Percentiles rank a stretch among this genome's conserved stretches.
Conservation (phyloP, 2,329 filamentous ascomycete genomes). For the Graphilbum fragrans region DNA sequence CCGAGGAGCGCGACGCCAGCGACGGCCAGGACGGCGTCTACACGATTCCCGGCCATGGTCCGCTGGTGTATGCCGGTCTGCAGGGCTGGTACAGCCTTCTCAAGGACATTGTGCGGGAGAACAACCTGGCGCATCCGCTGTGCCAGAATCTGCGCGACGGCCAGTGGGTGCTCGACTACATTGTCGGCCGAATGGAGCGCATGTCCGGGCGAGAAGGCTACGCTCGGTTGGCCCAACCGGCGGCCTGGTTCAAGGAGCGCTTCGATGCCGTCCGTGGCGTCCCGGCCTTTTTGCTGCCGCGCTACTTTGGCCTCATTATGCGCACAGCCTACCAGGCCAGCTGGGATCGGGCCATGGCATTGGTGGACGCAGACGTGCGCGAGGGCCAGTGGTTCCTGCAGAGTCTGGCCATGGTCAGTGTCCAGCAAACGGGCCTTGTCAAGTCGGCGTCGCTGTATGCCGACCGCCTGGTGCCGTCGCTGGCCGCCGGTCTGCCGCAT, state of each 20-base stretch:
- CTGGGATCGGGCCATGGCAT: constrained; percentile 61
- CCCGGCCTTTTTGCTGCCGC: constrained; percentile 79
- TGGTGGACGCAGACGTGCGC: constrained; percentile 67
- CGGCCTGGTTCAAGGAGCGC: constrained; percentile 68
- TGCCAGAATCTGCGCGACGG: constrained; percentile 88
- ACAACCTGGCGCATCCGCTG: constrained; percentile 84
- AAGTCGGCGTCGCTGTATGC: constrained; percentile 88
- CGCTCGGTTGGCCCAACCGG: constrained; percentile 49
- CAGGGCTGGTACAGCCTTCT: constrained; percentile 97
- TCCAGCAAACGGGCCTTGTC: constrained; percentile 81
- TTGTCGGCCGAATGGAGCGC: constrained; percentile 63
- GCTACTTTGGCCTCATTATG: constrained; percentile 85
- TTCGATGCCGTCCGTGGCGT: constrained; percentile 78
- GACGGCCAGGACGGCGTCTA: constrained; percentile 78
- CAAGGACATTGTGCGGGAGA: constrained; percentile 71
- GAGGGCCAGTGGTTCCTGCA: constrained; percentile 83
- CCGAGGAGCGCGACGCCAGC: constrained; percentile 73
- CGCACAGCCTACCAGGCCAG: constrained; percentile 81
- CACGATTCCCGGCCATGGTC: constrained; percentile 70
- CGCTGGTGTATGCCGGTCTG: constrained; percentile 87
- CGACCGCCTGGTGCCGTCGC: constrained; percentile 66
- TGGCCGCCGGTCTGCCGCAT: constrained; percentile 88
- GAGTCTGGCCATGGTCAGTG: constrained; percentile 77
- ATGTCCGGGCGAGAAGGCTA: constrained; percentile 53
- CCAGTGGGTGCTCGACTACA: constrained; percentile 86